Percentiles rank a stretch among this genome's conserved stretches.
phyloP scores from a whole-genome alignment of 139 green algal genomes.

The Spirogloea muscicola region DNA sequence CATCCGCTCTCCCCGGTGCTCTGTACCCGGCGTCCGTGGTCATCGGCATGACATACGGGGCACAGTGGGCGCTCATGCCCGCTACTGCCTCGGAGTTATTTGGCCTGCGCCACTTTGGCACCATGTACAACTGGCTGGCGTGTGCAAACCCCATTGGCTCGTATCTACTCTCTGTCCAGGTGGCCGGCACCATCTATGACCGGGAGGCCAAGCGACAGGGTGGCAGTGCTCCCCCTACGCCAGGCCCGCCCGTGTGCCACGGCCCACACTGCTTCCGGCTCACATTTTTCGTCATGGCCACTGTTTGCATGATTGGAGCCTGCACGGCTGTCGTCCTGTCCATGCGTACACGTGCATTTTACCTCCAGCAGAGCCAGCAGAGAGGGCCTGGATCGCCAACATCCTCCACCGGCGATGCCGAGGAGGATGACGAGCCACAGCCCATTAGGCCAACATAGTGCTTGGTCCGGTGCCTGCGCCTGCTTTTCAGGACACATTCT shows the following conservation, averaged over 20 bases:
- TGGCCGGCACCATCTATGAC: conserved; percentile 43
- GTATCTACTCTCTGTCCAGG: conserved; percentile 36
- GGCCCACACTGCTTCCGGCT: conserved; percentile 37
- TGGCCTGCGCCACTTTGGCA: conserved; percentile 60
- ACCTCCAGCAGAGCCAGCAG: too few relatives aligned
- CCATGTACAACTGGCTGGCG: conserved; percentile 41
- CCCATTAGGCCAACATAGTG: too few relatives aligned
- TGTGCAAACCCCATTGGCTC: conserved; percentile 42
- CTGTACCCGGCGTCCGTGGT: conserved; percentile 55
- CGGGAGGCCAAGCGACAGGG: conserved; percentile 23
- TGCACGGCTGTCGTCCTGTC: neutral
- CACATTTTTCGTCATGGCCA: conserved; percentile 42
- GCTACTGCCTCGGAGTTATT: conserved; percentile 65
- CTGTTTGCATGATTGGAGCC: conserved; percentile 1
- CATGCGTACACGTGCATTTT: neutral
- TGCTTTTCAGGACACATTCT: too few relatives aligned
- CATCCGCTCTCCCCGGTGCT: conserved; percentile 19
- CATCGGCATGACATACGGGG: conserved; percentile 69
- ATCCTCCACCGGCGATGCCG: too few relatives aligned
- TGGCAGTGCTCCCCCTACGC: neutral
- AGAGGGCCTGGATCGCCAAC: too few relatives aligned
- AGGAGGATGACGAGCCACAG: too few relatives aligned
- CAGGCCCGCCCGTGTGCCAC: conserved; percentile 10
- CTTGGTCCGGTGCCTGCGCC: too few relatives aligned
- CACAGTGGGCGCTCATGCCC: conserved; percentile 73